A percentile compares a stretch with the other conserved stretches of the same genome.
These are phyloP conservation scores for Flaveria sonorensis DNA, from an alignment of 129 eudicot genomes.

Conservation along the genomic window DNA sequence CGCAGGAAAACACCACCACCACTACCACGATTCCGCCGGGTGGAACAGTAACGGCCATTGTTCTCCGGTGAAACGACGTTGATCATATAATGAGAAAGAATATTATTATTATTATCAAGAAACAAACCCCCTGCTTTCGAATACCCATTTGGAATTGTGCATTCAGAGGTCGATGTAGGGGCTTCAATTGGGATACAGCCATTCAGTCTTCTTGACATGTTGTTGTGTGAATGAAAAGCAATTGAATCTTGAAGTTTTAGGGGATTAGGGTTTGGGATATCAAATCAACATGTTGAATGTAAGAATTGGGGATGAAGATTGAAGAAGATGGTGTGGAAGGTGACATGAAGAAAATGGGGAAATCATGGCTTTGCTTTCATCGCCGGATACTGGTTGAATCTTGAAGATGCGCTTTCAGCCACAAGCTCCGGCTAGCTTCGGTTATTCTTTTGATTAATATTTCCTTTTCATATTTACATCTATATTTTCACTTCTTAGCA, in stretches of 20 bases:
- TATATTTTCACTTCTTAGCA: too few species aligned
- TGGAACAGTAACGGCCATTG: slow-evolving; percentile 18
- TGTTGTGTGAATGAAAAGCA: not conserved
- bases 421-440: slow-evolving; percentile 14
- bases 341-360: not conserved
- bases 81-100: slow-evolving; percentile 49
- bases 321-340: slow-evolving; percentile 6
- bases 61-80: slow-evolving; percentile 23
- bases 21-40: slow-evolving; percentile 5
- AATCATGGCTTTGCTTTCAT: slow-evolving; percentile 38
- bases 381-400: slow-evolving; percentile 19
- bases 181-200: slow-evolving; percentile 14
- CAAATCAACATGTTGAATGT: slow-evolving; percentile 4
- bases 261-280: slow-evolving; percentile 31
- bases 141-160: slow-evolving; percentile 20
- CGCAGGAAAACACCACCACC: slow-evolving; percentile 24
- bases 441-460: slow-evolving; percentile 6
- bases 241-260: not conserved
- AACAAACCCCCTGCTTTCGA: slow-evolving; percentile 60
- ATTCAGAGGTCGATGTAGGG: slow-evolving; percentile 24
- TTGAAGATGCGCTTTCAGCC: slow-evolving; percentile 15
- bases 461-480: slow-evolving; percentile 14
- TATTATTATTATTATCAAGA: slow-evolving; percentile 38
- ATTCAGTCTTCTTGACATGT: slow-evolving; percentile 20
- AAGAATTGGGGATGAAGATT: slow-evolving; percentile 6